Evolutionary conservation across 768 basidiomycete species (phyloP), one percentile per base, ranked within the genome.

Genomic region (Collybia mongolica): DNA sequence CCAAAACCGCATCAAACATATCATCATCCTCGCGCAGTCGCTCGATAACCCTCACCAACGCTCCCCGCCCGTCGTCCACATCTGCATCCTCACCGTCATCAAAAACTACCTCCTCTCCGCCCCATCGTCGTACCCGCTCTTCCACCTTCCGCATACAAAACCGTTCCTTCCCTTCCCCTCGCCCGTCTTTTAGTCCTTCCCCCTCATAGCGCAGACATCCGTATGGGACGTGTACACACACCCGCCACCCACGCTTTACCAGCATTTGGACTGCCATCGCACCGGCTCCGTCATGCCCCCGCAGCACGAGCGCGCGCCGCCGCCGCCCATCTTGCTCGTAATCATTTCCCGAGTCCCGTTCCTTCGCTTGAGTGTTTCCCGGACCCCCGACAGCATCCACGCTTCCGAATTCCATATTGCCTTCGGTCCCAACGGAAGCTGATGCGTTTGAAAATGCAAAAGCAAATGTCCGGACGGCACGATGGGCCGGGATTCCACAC

Each of bases 201-300:
- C 18, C 52, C 18, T 58, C 59, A 40, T 60, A 41, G 14, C 23
- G 36, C 39, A 60, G 40, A 53, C 54, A 56, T 22, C 42, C 40
- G 26, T 56, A 70, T 35, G 77, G 70, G 22, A 77, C 68, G 51
- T 94, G 90, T 3, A 88, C 90, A 50, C 80, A 86, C 8, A 96
- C 84, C 17, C 79, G 73, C 74, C 89, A 90, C 2, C 89, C 89
- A 6, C 77, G 72, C 14, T 71, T 66, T 3, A 80, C 78, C 39
- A 97, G 77, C 76, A 92, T 85, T 63, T 93, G 90, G 14, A 82
- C 81, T 3, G 85, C 85, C 59, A 95, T 71, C 8, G 86, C 88
- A 4, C 91, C 90, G 1, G 78, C 68, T 1, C 88, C 89, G 51
- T 86, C 85, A 54, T 91, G 88, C 0, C 84, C 85, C 44, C 82